A percentile compares a stretch with the other conserved stretches of the same genome.
These are phyloP conservation scores for Thecaphora thlaspeos DNA, from an alignment of 1,284 basidiomycete species.

Conservation along the genomic window DNA sequence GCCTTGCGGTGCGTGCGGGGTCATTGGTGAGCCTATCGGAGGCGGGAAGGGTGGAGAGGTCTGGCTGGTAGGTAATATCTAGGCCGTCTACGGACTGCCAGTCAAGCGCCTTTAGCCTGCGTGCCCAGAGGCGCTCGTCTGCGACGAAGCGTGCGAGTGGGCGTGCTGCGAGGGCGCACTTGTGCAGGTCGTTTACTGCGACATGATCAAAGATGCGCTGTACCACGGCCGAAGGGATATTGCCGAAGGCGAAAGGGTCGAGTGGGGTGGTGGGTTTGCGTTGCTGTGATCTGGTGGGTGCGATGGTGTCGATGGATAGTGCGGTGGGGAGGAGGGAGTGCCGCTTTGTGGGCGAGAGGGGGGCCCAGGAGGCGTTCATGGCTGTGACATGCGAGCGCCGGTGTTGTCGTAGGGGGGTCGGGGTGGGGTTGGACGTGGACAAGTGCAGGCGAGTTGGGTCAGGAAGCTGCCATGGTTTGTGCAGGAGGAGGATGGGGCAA, in stretches of 20 bases:
- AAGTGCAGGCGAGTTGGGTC: too few species aligned
- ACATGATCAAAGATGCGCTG: conserved; percentile 33
- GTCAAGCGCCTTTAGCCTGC: conserved; percentile 19
- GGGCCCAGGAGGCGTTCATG: neutral
- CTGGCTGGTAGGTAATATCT: conserved; percentile 17
- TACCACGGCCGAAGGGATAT: conserved; percentile 23
- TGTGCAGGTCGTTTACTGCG: conserved; percentile 23
- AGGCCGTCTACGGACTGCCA: conserved; percentile 34
- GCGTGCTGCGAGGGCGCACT: conserved; percentile 25
- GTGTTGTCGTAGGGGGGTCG: too few species aligned
- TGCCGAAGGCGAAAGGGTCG: conserved; percentile 31
- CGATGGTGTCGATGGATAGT: neutral
- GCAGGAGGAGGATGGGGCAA: too few species aligned
- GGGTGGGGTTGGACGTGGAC: too few species aligned
- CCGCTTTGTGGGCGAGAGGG: neutral
- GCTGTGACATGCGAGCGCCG: too few species aligned
- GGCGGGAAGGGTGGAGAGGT: conserved; percentile 18
- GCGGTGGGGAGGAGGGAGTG: neutral
- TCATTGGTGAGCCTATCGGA: neutral
- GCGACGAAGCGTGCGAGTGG: conserved; percentile 40
- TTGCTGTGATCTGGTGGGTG: neutral
- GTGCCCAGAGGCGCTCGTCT: conserved; percentile 39
- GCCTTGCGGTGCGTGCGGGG: too few species aligned
- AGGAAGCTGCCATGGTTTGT: too few species aligned
- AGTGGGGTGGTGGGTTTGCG: conserved; percentile 4